Percentiles rank a stretch among this genome's conserved stretches.
Evolutionary conservation across 2,329 filamentous ascomycete genomes (phyloP).

Genomic region (Penicillium sp.): DNA sequence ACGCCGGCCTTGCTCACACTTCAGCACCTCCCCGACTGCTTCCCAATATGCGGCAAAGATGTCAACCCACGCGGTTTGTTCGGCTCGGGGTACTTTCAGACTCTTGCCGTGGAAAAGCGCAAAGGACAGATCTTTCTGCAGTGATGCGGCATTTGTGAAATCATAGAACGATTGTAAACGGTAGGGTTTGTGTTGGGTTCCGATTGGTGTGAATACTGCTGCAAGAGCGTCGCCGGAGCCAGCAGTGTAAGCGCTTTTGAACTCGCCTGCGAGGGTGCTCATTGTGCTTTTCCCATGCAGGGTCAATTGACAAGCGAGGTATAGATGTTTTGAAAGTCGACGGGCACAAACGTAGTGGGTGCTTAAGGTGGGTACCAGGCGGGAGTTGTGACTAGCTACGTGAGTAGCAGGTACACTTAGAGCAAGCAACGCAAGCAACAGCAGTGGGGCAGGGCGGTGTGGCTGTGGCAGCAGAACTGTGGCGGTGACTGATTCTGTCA

Average conservation of each 20-base stretch:
- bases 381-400: background rate
- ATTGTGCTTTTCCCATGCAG: slow-evolving; percentile 46
- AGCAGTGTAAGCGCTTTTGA: slow-evolving; percentile 64
- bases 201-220: slow-evolving; percentile 68
- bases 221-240: slow-evolving; percentile 72
- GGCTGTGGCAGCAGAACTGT: background rate
- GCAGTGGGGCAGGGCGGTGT: slow-evolving; percentile 2
- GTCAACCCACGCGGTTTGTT: slow-evolving; percentile 80
- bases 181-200: slow-evolving; percentile 60
- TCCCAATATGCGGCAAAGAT: slow-evolving; percentile 84
- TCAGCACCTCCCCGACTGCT: slow-evolving; percentile 69
- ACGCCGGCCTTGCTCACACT: slow-evolving; percentile 55
- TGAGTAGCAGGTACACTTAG: background rate
- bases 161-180: slow-evolving; percentile 69
- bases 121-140: slow-evolving; percentile 69
- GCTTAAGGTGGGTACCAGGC: background rate
- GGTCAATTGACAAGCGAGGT: background rate
- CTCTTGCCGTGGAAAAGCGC: slow-evolving; percentile 62
- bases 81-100: slow-evolving; percentile 59
- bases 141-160: slow-evolving; percentile 64
- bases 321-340: background rate
- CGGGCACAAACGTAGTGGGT: background rate
- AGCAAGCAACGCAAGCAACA: background rate
- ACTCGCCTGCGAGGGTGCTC: slow-evolving; percentile 72
- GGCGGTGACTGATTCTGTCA: background rate